phyloP scores from a whole-genome alignment of 345 rosid species.

The Lumnitzera littorea region DNA sequence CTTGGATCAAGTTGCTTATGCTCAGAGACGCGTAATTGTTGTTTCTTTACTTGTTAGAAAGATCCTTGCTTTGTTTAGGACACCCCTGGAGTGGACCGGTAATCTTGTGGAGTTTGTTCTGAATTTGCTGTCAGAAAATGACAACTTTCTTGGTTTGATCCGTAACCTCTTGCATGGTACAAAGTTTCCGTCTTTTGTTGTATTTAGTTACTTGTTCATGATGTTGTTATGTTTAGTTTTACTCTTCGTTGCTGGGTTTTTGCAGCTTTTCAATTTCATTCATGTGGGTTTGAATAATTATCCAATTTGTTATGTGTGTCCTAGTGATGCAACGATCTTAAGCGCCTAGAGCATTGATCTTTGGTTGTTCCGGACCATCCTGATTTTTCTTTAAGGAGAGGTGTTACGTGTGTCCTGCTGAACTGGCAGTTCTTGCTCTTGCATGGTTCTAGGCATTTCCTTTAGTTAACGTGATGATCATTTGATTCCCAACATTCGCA shows the following conservation, averaged over 20 bases:
- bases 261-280: no score
- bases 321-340: no score
- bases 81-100: constrained; percentile 65
- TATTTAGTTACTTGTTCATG: background rate
- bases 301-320: no score
- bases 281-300: no score
- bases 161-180: constrained; percentile 39
- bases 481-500: no score
- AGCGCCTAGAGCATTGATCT: no score
- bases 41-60: constrained; percentile 55
- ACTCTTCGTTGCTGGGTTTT: background rate
- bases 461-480: no score
- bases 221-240: background rate
- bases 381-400: no score
- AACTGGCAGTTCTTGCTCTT: no score
- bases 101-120: constrained; percentile 46
- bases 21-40: constrained; percentile 51
- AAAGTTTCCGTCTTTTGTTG: background rate
- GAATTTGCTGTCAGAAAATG: constrained; percentile 55
- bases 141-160: constrained; percentile 47
- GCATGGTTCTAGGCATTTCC: no score
- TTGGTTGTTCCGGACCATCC: no score
- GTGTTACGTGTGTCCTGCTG: no score
- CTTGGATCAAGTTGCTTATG: constrained; percentile 20
- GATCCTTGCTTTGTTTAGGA: constrained; percentile 38